Evolutionary conservation across 1,139 yeast genomes (phyloP), one percentile per base, ranked within the genome.

Genomic region (Wickerhamomyces sp.): DNA sequence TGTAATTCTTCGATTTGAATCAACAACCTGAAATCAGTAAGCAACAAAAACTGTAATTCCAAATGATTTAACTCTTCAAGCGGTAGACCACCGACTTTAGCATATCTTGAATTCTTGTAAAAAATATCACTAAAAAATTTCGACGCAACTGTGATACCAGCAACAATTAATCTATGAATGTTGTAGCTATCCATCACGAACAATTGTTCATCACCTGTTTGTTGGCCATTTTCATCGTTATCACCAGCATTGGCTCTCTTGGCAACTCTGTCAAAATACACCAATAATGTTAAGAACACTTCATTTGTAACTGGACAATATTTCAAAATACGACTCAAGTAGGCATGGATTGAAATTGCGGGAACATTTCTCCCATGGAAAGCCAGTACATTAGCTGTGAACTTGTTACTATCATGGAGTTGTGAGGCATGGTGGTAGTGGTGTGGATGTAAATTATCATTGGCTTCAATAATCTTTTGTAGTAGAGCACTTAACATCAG

Each of bases 281-380:
- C 97, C 47, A 91, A 66, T 36, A 93, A 63, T 23, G 95, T 81
- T 34, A 91, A 66, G 58, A 89, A 91, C 21, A 93, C 97, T 56
- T 93, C 98, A 60, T 91, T 91, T 2, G 98, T 89, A 16, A 93
- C 93, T 0, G 99, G 98, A 59, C 99, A 91, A 61, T 91, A 93
- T 59, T 89, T 91, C 55, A 91, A 73, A 21, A 91, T 93, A 52
- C 98, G 76, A 26, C 88, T 75, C 40, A 91, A 69, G 57, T 91
- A 91, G 14, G 95, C 93, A 54, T 87, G 89, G 33, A 93, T 70
- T 9, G 91, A 78, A 37, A 91, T 91, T 11, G 95, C 96, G 1
- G 99, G 99, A 13, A 91, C 80, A 55, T 89, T 93, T 35, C 95
- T 78, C 15, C 98, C 98, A 56, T 88, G 96, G 57, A 91, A 91